Base-by-base conservation (phyloP, 1,284 basidiomycete species). In the Sanguinoderma infundibulare region DNA sequence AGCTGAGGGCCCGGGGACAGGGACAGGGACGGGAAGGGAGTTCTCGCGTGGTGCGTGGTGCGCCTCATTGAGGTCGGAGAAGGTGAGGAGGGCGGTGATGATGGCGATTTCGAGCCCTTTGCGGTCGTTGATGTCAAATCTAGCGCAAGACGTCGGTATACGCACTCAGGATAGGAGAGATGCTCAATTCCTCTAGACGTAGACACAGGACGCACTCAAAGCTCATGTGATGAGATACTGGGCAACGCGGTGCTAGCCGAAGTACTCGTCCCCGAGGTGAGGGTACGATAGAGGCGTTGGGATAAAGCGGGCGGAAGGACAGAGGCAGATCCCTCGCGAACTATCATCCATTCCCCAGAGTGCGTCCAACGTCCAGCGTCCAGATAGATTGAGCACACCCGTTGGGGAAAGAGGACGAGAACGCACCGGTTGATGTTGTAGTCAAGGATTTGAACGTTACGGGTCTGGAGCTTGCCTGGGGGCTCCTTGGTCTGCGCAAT, bases 71-170 rank as follows among this genome's bases (percentile, higher is more conserved):
- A 81, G 72, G 70, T 95, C 93, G 63, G 88, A 84, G 73, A 95
- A 91, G 1, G 90, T 89, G 59, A 94, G 76, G 2, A 94, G 80
- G 0, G 90, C 84, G 2, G 88, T 89, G 52, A 95, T 77, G 26
- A 94, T 83, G 49, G 91, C 83, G 44, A 95, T 91, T 73, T 95
- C 93, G 3, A 95, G 81, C 0, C 92, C 91, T 71, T 93, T 94
- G 36, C 89, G 82, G 69, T 95, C 93, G 9, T 89, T 79, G 46
- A 95, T 86, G 62, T 94, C 91, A 69, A 95, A 94, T 47, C 91
- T 92, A 60, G 12, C 30, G 36, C 35, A 39, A 32, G 57, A 38
- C 30, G 55, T 40, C n/a, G 52, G 32, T 15, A 12, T 10, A n/a
- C n/a, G n/a, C n/a, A n/a, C n/a, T n/a, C n/a, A n/a, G n/a, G n/a